Base-by-base conservation (phyloP, 495 filamentous ascomycete species). In the Patellaria atrata region DNA sequence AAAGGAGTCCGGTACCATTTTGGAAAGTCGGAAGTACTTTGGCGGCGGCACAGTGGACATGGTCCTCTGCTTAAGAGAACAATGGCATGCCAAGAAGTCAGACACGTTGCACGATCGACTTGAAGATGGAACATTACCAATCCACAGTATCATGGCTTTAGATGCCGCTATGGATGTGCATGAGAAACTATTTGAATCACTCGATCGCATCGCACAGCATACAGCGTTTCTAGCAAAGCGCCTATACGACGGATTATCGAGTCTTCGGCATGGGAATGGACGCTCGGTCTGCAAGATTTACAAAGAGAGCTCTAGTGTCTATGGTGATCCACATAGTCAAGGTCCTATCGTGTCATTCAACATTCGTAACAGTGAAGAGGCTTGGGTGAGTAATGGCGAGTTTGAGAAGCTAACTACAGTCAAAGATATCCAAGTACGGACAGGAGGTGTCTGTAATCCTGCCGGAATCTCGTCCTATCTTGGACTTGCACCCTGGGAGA, bases 11-110 rank as follows among this genome's bases (percentile, higher is more conserved):
- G 71, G 64, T 1, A 49, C 59, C 15, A 59, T 79, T 1, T 71
- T 94, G 26, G 54, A 60, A 24, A 59, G 63, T 16, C 70, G 83
- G 27, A 68, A 58, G 44, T 96, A 87, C 48, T 96, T 96, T 53
- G 87, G 87, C 2, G 87, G 87, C n/a, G 87, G 87, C 4, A 96
- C 87, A 0, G 86, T 94, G 1, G 85, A 93, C 43, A 79, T 89
- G 68, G 71, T 78, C 8, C 57, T 60, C 15, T 56, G 73, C 60
- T 28, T 48, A 61, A 70, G 63, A 41, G 73, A 75, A 42, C 64
- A 68, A 36, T 91, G 79, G 76, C 77, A 87, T 61, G 75, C 71
- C 1, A 67, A 70, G 33, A 89, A 87, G 48, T 58, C 61, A 15
- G 63, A 73, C 5, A 67, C 67, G n/a, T 61, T 87, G 0, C 83